These are phyloP conservation scores for Galium porrigens DNA, from an alignment of 305 asterid species.

Conservation along the genomic window DNA sequence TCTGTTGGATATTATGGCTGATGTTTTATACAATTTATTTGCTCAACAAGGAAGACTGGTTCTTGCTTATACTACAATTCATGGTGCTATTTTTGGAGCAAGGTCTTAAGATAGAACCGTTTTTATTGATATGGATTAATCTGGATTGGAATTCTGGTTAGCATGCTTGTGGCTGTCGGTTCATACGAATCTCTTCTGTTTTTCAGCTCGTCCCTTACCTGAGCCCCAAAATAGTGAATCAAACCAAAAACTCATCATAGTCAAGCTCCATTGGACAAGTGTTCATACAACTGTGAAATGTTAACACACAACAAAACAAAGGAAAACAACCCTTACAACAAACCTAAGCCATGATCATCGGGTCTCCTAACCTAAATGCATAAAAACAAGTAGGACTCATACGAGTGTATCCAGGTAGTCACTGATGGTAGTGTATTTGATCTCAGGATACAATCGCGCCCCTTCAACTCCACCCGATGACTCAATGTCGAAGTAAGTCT, in stretches of 20 bases:
- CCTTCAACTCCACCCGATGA: constrained; percentile 55
- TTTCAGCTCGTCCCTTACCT: no score
- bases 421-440: constrained; percentile 59
- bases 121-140: no score
- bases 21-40: not conserved
- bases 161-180: no score
- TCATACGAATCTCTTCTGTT: no score
- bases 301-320: no score
- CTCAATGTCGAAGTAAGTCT: constrained; percentile 45
- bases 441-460: constrained; percentile 47
- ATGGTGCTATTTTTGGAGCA: not conserved
- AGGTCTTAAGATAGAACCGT: not conserved
- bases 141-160: no score
- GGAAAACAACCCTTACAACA: not conserved
- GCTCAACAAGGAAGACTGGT: not conserved
- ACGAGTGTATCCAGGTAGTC: constrained; percentile 41
- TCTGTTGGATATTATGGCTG: not conserved
- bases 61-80: not conserved
- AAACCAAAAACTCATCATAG: no score
- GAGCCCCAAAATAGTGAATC: no score
- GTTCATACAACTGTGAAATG: no score
- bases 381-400: constrained; percentile 15
- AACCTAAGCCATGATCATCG: not conserved
- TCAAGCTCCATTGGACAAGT: no score
- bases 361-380: not conserved